phyloP scores from a whole-genome alignment of 306 rosid genomes.

The Cucumis sativus region DNA sequence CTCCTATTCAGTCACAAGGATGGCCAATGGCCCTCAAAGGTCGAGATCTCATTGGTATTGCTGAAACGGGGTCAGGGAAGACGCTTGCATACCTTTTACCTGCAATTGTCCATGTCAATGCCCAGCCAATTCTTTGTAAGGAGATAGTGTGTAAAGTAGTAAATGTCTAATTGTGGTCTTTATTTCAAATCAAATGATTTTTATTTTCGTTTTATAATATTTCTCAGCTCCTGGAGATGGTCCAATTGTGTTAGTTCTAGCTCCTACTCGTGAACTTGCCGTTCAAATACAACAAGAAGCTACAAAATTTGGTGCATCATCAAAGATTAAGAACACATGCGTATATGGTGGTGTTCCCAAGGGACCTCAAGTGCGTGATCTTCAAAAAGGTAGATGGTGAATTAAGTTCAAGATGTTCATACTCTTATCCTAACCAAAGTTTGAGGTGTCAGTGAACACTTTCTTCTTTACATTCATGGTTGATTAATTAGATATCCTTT shows the following conservation, averaged over 20 bases:
- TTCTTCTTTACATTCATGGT: not conserved
- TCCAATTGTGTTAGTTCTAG: conserved; percentile 88
- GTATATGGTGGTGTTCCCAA: conserved; percentile 98
- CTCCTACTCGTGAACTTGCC: conserved; percentile 97
- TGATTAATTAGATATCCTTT: conserved; percentile 1
- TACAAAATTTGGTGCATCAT: conserved; percentile 92
- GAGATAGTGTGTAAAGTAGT: conserved; percentile 4
- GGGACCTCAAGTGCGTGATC: conserved; percentile 99
- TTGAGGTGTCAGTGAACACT: not conserved
- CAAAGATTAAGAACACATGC: conserved; percentile 93
- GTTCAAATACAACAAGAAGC: conserved; percentile 95
- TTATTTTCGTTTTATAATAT: not conserved
- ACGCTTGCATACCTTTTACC: conserved; percentile 93
- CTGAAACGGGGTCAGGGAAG: conserved; percentile 99
- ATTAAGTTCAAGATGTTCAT: conserved; percentile 11
- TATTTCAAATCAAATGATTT: not conserved
- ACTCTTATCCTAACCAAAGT: not conserved
- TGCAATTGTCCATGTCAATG: conserved; percentile 96
- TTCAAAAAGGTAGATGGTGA: conserved; percentile 74
- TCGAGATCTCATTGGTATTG: conserved; percentile 94
- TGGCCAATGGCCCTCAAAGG: conserved; percentile 99
- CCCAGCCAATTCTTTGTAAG: conserved; percentile 85
- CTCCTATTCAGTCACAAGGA: conserved; percentile 98
- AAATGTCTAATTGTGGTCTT: not conserved
- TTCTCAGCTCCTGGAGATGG: conserved; percentile 91